phyloP scores from a whole-genome alignment of 2,329 filamentous ascomycete genomes.

The Alternaria longipes region DNA sequence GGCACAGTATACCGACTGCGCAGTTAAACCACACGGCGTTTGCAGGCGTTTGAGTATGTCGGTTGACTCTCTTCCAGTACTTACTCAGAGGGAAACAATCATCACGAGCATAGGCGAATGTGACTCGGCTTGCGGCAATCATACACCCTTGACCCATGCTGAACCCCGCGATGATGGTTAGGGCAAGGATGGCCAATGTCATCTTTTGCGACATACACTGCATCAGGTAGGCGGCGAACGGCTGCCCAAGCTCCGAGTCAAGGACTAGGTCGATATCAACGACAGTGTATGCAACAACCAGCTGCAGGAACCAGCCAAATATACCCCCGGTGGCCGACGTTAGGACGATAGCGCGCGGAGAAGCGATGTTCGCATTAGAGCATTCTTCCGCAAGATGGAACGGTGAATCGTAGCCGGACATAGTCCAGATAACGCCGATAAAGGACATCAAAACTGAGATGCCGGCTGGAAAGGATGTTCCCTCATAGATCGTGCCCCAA shows the following conservation, averaged over 20 bases:
- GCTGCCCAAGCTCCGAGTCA: conserved; percentile 70
- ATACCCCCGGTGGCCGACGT: conserved; percentile 72
- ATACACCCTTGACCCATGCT: conserved; percentile 78
- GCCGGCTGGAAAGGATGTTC: conserved; percentile 73
- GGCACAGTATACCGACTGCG: conserved; percentile 65
- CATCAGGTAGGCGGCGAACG: conserved; percentile 74
- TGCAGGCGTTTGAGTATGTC: conserved; percentile 69
- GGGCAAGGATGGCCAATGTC: conserved; percentile 68
- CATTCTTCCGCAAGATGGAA: conserved; percentile 81
- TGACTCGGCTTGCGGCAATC: conserved; percentile 72
- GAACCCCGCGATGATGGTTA: conserved; percentile 75
- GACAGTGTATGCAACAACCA: conserved; percentile 77
- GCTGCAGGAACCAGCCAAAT: conserved; percentile 77
- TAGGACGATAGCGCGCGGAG: conserved; percentile 75
- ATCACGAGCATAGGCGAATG: conserved; percentile 77
- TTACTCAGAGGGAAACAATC: conserved; percentile 71
- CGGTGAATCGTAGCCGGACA: conserved; percentile 72
- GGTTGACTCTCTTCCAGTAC: conserved; percentile 69
- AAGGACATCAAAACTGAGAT: conserved; percentile 76
- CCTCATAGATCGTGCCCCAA: conserved; percentile 72
- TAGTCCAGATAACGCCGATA: conserved; percentile 74
- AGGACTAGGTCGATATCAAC: conserved; percentile 68
- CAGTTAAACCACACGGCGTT: conserved; percentile 76
- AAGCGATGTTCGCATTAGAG: conserved; percentile 74
- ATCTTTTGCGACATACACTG: conserved; percentile 70